These are phyloP conservation scores for Dothistroma pini DNA, from an alignment of 2,329 filamentous ascomycete species.

Conservation along the genomic window DNA sequence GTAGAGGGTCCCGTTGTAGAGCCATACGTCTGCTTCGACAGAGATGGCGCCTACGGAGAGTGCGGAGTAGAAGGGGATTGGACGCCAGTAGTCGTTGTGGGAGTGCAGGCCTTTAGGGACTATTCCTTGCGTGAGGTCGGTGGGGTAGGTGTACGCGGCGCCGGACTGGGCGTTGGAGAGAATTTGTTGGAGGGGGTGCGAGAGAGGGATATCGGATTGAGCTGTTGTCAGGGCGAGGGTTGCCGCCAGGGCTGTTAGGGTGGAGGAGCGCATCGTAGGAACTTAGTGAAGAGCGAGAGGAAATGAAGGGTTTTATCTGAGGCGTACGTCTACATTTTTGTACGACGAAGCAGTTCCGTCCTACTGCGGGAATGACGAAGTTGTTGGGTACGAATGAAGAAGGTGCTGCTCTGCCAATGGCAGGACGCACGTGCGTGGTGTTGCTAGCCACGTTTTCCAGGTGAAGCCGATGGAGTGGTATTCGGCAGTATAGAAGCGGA, in stretches of 20 bases:
- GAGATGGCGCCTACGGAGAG: constrained; percentile 56
- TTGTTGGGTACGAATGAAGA: neutral
- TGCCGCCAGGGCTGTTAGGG: constrained; percentile 10
- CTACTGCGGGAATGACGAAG: neutral
- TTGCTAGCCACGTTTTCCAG: constrained; percentile 1
- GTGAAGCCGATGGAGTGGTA: neutral
- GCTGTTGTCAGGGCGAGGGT: constrained; percentile 17
- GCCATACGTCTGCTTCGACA: constrained; percentile 60
- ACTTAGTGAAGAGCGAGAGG: neutral
- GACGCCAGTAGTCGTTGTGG: constrained; percentile 59
- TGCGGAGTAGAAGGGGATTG: constrained; percentile 49
- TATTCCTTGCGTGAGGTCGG: constrained; percentile 58
- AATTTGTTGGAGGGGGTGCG: constrained; percentile 52
- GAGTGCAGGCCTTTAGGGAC: constrained; percentile 55
- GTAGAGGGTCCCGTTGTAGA: constrained; percentile 54
- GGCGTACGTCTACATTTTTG: neutral
- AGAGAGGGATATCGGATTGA: constrained; percentile 39
- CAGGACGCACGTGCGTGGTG: constrained; percentile 2
- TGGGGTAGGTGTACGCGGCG: constrained; percentile 57
- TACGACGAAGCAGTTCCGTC: neutral
- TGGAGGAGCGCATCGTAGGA: constrained; percentile 12
- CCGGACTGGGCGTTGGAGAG: constrained; percentile 52
- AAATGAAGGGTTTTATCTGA: neutral
- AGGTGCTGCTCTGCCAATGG: constrained; percentile 5
- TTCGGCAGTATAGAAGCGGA: neutral